Evolutionary conservation across 768 basidiomycete species (phyloP).

Genomic region (Daedaleopsis nitida): DNA sequence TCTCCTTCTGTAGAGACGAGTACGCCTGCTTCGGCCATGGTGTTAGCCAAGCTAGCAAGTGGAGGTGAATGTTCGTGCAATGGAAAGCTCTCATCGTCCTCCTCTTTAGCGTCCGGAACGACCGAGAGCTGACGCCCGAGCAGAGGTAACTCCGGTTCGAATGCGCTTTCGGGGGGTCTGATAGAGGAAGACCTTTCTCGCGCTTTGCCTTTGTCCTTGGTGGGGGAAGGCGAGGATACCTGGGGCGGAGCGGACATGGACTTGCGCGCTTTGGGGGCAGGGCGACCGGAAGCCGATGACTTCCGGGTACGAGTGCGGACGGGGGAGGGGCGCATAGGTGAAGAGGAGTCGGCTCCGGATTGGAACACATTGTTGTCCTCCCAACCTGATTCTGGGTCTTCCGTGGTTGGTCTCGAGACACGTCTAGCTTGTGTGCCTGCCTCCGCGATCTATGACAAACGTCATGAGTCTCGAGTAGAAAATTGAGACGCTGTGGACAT

Average conservation of each 20-base stretch:
- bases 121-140: constrained; percentile 15
- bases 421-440: constrained; percentile 57
- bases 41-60: neutral
- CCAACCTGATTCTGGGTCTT: constrained; percentile 67
- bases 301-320: constrained; percentile 40
- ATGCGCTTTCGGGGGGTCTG: constrained; percentile 55
- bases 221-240: constrained; percentile 23
- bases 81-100: neutral
- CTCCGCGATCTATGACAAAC: constrained; percentile 42
- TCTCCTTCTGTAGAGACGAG: constrained; percentile 3
- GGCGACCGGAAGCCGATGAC: constrained; percentile 40
- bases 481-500: constrained; percentile 11
- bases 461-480: constrained; percentile 1
- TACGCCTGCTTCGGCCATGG: constrained; percentile 2
- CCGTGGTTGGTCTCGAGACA: constrained; percentile 40
- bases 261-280: constrained; percentile 56
- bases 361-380: constrained; percentile 91
- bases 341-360: constrained; percentile 87
- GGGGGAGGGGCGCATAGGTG: constrained; percentile 68
- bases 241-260: constrained; percentile 60
- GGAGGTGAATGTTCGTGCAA: neutral
- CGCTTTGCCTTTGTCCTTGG: constrained; percentile 15
- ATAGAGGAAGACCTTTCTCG: constrained; percentile 21
- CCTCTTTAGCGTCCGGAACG: constrained; percentile 14
- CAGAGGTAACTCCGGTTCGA: constrained; percentile 54